Evolutionary conservation across 164 flowering plant species (phyloP), one percentile per base, ranked within the genome.

Genomic region (Hamamelis virginiana): DNA sequence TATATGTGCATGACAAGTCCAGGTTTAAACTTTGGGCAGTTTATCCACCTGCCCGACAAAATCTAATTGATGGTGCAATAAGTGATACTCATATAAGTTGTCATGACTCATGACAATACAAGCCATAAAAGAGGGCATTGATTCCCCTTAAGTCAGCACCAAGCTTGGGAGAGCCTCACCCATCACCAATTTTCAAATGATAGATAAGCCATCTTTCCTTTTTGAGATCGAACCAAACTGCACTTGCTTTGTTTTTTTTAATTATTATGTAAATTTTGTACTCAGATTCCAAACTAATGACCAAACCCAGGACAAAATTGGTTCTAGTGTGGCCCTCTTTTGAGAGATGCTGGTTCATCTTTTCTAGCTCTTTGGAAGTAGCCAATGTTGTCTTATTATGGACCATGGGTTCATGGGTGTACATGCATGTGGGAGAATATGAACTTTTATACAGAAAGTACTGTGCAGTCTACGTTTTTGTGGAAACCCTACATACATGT

Each of bases 61-160:
- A 58, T 58, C 61, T 58, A 58, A 26, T 25, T 58, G 61, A 58
- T 58, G 61, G 12, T 11, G 15, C 16, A 58, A 58, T 25, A 8
- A 58, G 61, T 26, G 38, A 15, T 25, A 10, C 26, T 13, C 5
- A 1, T 3, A 18, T 21, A 21, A 1, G 21, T 9, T 12, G 18
- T 14, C 18, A 23, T 26, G 26, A 25, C 38, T 25, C 16, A 26
- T 11, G 38, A 13, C 41, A 2, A 26, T 26, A 12, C 61, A 2
- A 9, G 26, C 10, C 57, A 21, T 9, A 9, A 21, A 23, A 55
- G 38, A 8, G 41, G 38, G 18, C 38, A 26, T 58, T 25, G 12
- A 25, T 58, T 58, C 61, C 38, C 38, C 38, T 26, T 25, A 55
- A 21, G 18, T 8, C 59, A 55, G 27, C 41, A n/a, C 41, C 41